These are phyloP conservation scores for Cudoniella acicularis DNA, from an alignment of 495 filamentous ascomycete genomes.

Conservation along the genomic window DNA sequence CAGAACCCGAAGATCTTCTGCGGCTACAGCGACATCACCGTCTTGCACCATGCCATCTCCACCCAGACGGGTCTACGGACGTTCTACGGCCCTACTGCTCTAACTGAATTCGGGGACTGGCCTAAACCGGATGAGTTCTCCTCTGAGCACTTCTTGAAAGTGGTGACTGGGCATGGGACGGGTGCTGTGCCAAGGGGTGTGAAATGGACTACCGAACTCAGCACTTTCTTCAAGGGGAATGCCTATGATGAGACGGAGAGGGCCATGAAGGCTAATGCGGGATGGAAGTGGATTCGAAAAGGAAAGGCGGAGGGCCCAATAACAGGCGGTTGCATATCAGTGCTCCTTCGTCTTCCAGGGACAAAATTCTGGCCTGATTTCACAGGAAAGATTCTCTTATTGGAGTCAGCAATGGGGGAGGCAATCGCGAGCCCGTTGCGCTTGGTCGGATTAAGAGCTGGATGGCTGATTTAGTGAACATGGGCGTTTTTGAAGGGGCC, in stretches of 20 bases:
- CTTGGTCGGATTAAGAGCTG: conserved; percentile 19
- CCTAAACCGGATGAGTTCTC: conserved; percentile 12
- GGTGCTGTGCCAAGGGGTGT: neutral
- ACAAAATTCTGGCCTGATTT: conserved; percentile 22
- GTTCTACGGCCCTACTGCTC: conserved; percentile 32
- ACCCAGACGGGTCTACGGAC: conserved; percentile 30
- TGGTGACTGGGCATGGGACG: neutral
- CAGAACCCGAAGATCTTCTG: conserved; percentile 33
- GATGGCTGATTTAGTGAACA: conserved; percentile 32
- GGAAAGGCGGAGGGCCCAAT: conserved; percentile 27
- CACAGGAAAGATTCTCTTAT: conserved; percentile 29
- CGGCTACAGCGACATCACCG: conserved; percentile 35
- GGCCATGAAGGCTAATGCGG: neutral
- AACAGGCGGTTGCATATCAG: conserved; percentile 31
- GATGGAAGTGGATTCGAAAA: conserved; percentile 25
- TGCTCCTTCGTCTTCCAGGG: conserved; percentile 28
- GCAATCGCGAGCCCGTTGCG: conserved; percentile 14
- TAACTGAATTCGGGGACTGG: conserved; percentile 28
- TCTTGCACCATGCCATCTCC: conserved; percentile 31
- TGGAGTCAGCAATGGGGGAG: conserved; percentile 30
- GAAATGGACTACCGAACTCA: no score
- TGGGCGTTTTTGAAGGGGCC: conserved; percentile 30
- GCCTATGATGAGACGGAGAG: neutral
- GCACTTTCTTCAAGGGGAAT: neutral
- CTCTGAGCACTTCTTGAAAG: neutral